Evolutionary conservation across 2,329 filamentous ascomycete genomes (phyloP).

Genomic region (Westerdykella ornata): DNA sequence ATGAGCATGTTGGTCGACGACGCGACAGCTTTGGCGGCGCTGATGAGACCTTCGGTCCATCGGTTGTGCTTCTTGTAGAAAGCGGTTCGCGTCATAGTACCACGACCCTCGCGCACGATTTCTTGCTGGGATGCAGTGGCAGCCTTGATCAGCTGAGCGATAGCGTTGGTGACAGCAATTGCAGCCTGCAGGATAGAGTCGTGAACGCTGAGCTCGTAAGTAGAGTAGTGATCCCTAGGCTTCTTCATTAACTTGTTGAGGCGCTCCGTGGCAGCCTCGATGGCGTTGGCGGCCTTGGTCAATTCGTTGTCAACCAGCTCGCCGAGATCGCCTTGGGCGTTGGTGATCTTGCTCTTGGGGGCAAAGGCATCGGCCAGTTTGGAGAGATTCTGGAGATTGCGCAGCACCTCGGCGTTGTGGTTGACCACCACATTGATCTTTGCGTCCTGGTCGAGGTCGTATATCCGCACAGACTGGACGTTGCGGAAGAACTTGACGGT

Average conservation of each 20-base stretch:
- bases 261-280: slow-evolving; percentile 82
- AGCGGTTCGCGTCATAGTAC: slow-evolving; percentile 77
- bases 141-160: slow-evolving; percentile 89
- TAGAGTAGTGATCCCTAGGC: slow-evolving; percentile 89
- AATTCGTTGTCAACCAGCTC: slow-evolving; percentile 90
- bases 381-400: slow-evolving; percentile 86
- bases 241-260: slow-evolving; percentile 92
- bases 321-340: slow-evolving; percentile 75
- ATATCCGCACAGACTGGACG: slow-evolving; percentile 86
- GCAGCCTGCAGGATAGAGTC: slow-evolving; percentile 92
- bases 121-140: slow-evolving; percentile 90
- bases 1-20: slow-evolving; percentile 91
- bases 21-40: slow-evolving; percentile 92
- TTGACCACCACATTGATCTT: slow-evolving; percentile 97
- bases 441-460: slow-evolving; percentile 80
- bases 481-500: slow-evolving; percentile 93
- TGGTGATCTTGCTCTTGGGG: slow-evolving; percentile 76
- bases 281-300: slow-evolving; percentile 88
- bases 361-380: slow-evolving; percentile 90
- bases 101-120: slow-evolving; percentile 88
- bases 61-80: slow-evolving; percentile 99
- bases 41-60: slow-evolving; percentile 97
- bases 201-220: slow-evolving; percentile 93
- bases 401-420: slow-evolving; percentile 92
- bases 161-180: slow-evolving; percentile 86